A percentile compares a stretch with the other conserved stretches of the same genome.
Evolutionary conservation across 1,139 yeast genomes (phyloP).

Genomic region (Candida pseudoviswanathii): DNA sequence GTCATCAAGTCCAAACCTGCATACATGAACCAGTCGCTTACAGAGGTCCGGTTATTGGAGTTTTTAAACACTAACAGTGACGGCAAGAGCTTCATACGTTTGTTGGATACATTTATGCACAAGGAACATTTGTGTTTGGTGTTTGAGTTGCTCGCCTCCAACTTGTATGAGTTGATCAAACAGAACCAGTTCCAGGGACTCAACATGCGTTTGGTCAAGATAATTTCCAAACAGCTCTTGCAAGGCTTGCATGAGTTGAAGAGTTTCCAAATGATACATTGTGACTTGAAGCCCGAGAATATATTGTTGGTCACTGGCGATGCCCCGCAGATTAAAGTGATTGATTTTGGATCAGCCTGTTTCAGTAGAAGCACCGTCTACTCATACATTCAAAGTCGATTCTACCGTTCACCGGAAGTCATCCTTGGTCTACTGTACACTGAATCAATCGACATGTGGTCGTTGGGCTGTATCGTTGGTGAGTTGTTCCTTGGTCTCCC

Average conservation of each 20-base stretch:
- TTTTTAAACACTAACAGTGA: slow-evolving; percentile 74
- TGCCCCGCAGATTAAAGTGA: slow-evolving; percentile 85
- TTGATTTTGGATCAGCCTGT: slow-evolving; percentile 97
- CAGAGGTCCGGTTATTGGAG: slow-evolving; percentile 87
- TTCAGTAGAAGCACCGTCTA: slow-evolving; percentile 87
- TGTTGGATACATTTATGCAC: slow-evolving; percentile 89
- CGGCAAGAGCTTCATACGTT: slow-evolving; percentile 71
- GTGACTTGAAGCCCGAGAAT: slow-evolving; percentile 97
- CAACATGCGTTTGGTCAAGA: slow-evolving; percentile 75
- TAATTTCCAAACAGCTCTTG: slow-evolving; percentile 76
- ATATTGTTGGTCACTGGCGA: slow-evolving; percentile 80
- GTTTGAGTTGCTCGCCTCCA: slow-evolving; percentile 85
- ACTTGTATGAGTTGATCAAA: slow-evolving; percentile 84
- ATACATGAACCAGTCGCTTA: slow-evolving; percentile 85
- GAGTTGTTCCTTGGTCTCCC: slow-evolving; percentile 93
- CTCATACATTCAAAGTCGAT: slow-evolving; percentile 93
- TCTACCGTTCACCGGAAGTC: slow-evolving; percentile 95
- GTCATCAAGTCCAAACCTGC: slow-evolving; percentile 93
- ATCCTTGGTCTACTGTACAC: slow-evolving; percentile 89
- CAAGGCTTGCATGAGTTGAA: slow-evolving; percentile 81
- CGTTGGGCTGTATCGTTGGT: slow-evolving; percentile 94
- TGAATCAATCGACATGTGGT: slow-evolving; percentile 97
- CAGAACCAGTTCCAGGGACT: slow-evolving; percentile 95
- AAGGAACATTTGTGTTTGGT: slow-evolving; percentile 91
- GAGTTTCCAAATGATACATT: slow-evolving; percentile 84